Evolutionary conservation across 768 basidiomycete genomes (phyloP).

Genomic region (Vararia minispora): DNA sequence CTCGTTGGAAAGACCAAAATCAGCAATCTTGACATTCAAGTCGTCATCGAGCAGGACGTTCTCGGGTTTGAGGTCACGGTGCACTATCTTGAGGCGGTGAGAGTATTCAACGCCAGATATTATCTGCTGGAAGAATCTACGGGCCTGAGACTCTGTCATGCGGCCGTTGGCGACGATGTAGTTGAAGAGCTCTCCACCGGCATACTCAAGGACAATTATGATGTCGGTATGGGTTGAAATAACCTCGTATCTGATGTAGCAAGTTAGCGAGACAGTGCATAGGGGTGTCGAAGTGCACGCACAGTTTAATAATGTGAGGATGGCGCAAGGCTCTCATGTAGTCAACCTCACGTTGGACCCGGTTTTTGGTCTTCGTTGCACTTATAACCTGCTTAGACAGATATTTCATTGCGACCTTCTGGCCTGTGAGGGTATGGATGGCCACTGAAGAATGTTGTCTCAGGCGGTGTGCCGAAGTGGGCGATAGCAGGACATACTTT

Average conservation of each 20-base stretch:
- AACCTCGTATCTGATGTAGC: constrained; percentile 56
- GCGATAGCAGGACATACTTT: constrained; percentile 53
- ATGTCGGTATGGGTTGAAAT: constrained; percentile 94
- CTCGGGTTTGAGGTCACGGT: constrained; percentile 96
- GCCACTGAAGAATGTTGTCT: constrained; percentile 51
- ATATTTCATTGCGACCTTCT: constrained; percentile 96
- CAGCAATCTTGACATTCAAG: constrained; percentile 94
- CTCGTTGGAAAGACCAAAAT: constrained; percentile 94
- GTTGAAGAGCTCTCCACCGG: constrained; percentile 94
- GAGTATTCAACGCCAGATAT: constrained; percentile 97
- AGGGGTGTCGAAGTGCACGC: constrained; percentile 19
- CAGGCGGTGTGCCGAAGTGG: background rate
- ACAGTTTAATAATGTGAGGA: constrained; percentile 98
- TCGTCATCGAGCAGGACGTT: constrained; percentile 83
- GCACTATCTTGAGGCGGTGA: constrained; percentile 93
- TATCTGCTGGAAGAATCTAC: constrained; percentile 97
- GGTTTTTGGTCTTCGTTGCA: constrained; percentile 80
- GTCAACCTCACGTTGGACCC: constrained; percentile 92
- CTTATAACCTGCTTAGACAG: constrained; percentile 92
- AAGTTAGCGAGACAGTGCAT: constrained; percentile 3
- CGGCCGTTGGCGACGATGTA: constrained; percentile 93
- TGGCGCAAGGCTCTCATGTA: constrained; percentile 92
- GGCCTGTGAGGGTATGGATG: constrained; percentile 86
- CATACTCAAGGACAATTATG: constrained; percentile 96
- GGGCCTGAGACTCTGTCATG: constrained; percentile 79